A percentile compares a stretch with the other conserved stretches of the same genome.
These are phyloP conservation scores for Dendrobium catenatum DNA, from an alignment of 106 monocot species.

Conservation along the genomic window DNA sequence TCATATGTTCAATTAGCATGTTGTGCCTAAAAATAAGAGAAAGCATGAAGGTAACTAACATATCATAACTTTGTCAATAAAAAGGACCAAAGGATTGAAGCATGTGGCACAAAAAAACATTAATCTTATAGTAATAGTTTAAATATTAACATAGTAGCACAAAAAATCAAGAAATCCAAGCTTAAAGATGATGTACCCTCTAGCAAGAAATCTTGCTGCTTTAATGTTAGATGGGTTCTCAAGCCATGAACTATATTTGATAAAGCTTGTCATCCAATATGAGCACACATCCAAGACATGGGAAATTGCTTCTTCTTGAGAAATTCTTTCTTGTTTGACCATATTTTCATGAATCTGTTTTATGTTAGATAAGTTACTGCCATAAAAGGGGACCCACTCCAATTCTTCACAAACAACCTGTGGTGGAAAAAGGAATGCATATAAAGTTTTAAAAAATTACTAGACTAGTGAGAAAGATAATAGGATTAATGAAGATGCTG, in stretches of 20 bases:
- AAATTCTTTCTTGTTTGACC: slow-evolving; percentile 28
- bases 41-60: slow-evolving; percentile 6
- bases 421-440: background rate
- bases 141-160: background rate
- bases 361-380: slow-evolving; percentile 12
- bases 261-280: slow-evolving; percentile 95
- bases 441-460: background rate
- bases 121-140: background rate
- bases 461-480: too few species aligned
- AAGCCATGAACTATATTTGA: slow-evolving; percentile 88
- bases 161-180: slow-evolving; percentile 8
- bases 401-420: slow-evolving; percentile 98
- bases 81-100: background rate
- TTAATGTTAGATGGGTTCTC: slow-evolving; percentile 92
- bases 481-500: background rate
- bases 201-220: slow-evolving; percentile 84
- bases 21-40: slow-evolving; percentile 43
- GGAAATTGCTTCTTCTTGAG: slow-evolving; percentile 41
- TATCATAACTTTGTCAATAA: background rate
- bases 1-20: slow-evolving; percentile 60
- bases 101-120: background rate
- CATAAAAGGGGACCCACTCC: slow-evolving; percentile 97
- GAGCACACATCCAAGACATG: slow-evolving; percentile 75
- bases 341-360: slow-evolving; percentile 34
- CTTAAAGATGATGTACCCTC: slow-evolving; percentile 44